Percentiles rank a stretch among this genome's conserved stretches.
These are phyloP conservation scores for Salix arbutifolia DNA, from an alignment of 345 rosid species.

Conservation along the genomic window DNA sequence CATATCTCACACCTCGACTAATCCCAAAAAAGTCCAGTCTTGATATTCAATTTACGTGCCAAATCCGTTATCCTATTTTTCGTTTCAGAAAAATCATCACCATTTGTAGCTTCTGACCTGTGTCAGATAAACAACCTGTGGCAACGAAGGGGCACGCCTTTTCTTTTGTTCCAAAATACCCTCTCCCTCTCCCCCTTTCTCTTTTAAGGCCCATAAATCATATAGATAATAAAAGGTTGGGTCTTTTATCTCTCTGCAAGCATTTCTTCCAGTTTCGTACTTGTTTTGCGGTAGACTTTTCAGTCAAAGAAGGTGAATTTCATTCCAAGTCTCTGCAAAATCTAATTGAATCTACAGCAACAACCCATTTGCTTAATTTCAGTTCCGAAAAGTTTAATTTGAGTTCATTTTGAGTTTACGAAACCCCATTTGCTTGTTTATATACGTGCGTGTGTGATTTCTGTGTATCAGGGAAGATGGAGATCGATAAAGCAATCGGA, in stretches of 20 bases:
- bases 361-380: constrained; percentile 5
- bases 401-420: background rate
- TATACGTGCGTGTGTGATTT: constrained; percentile 1
- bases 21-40: too few relatives aligned
- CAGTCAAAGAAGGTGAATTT: constrained; percentile 12
- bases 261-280: background rate
- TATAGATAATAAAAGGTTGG: background rate
- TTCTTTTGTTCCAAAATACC: background rate
- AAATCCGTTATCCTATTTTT: too few relatives aligned
- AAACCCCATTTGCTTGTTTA: constrained; percentile 13
- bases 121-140: constrained; percentile 22
- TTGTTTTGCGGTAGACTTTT: background rate
- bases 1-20: too few relatives aligned
- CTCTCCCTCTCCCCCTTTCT: background rate
- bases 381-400: constrained; percentile 1
- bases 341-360: background rate
- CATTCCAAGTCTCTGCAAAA: background rate
- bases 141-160: constrained; percentile 18
- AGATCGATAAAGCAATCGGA: constrained; percentile 78
- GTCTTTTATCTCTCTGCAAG: too few relatives aligned
- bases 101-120: background rate
- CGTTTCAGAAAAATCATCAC: background rate
- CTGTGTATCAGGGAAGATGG: constrained; percentile 49
- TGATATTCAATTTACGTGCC: background rate
- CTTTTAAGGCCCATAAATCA: too few relatives aligned